Base-by-base conservation (phyloP, 192 early-diverging fungal species). In the Dimargaris xerosporica region DNA sequence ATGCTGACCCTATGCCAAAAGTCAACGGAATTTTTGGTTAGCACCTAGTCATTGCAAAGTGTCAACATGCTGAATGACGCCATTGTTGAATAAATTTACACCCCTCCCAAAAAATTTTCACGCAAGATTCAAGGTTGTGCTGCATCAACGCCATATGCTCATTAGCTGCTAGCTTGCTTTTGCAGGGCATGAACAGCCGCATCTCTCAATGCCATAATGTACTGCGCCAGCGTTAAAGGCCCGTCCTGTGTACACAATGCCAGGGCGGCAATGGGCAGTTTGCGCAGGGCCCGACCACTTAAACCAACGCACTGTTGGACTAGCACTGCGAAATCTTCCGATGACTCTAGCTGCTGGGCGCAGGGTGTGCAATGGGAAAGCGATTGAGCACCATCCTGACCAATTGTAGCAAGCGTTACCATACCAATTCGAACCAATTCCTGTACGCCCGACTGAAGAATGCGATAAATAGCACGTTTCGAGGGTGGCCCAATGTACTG, bases 401-500 rank as follows among this genome's bases (percentile, higher is more conserved):
- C 54, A 11, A 34, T 17, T 6, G 28, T 12, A 56, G 9, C 19
- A 30, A 10, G 28, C 50, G 9, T 10, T 21, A 56, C 9, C 54
- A 56, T 19, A 6, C 28, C 54, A 12, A 19, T 26, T 28, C 54
- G 54, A 7, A 6, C 42, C 17, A 87, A 69, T 61, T 87, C 85
- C 0, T 62, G 26, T 5, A 87, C 41, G 34, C 80, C 74, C 11
- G 74, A 71, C 0, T 62, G 13, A 3, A 87, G 69, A 6, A 87
- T 85, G 10, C 68, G 63, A 61, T 82, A 80, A 28, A 82, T 76
- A 3, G 81, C 82, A 21, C 68, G 31, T 7, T 62, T 60, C 0
- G 80, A 69, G 5, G 85, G 85, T 11, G 69, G 70, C 11, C 74
- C 72, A 53, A 84, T 72, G 54, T 75, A 75, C 56, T 78, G 60